Evolutionary conservation across 2,329 filamentous ascomycete species (phyloP).

Genomic region (Coleophoma crateriformis): DNA sequence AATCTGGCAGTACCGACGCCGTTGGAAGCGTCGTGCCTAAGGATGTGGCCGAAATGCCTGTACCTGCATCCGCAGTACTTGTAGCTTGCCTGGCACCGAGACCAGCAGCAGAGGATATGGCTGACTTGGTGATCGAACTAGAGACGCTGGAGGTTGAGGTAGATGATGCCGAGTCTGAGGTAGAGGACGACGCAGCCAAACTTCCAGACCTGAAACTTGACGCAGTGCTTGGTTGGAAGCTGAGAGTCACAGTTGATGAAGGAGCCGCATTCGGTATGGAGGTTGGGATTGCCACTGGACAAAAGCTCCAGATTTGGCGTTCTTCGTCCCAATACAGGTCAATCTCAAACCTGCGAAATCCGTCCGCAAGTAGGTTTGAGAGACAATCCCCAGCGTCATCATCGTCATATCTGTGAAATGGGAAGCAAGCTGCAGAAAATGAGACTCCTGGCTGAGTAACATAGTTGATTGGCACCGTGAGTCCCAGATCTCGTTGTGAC

Average conservation of each 20-base stretch:
- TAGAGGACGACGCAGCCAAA: background rate
- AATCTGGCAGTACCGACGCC: conserved; percentile 8
- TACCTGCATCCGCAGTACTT: conserved; percentile 1
- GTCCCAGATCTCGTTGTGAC: conserved; percentile 57
- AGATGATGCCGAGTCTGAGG: background rate
- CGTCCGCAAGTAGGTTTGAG: conserved; percentile 56
- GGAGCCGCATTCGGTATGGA: conserved; percentile 13
- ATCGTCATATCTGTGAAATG: conserved; percentile 44
- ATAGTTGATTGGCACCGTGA: conserved; percentile 57
- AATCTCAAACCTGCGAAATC: conserved; percentile 50
- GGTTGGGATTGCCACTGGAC: conserved; percentile 47
- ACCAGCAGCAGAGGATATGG: background rate
- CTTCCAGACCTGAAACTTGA: background rate
- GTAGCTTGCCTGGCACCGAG: background rate
- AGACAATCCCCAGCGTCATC: conserved; percentile 46
- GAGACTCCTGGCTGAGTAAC: conserved; percentile 51
- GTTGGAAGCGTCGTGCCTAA: conserved; percentile 14
- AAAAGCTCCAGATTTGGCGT: conserved; percentile 50
- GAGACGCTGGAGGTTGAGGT: background rate
- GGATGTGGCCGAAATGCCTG: conserved; percentile 6
- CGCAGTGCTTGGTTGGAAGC: conserved; percentile 14
- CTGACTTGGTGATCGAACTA: background rate
- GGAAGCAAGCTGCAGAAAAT: conserved; percentile 54
- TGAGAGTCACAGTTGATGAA: conserved; percentile 15
- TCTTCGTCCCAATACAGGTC: conserved; percentile 60